Percentiles rank a stretch among this genome's conserved stretches.
phyloP scores from a whole-genome alignment of 441 rosid genomes.

The Sinapis alba region DNA sequence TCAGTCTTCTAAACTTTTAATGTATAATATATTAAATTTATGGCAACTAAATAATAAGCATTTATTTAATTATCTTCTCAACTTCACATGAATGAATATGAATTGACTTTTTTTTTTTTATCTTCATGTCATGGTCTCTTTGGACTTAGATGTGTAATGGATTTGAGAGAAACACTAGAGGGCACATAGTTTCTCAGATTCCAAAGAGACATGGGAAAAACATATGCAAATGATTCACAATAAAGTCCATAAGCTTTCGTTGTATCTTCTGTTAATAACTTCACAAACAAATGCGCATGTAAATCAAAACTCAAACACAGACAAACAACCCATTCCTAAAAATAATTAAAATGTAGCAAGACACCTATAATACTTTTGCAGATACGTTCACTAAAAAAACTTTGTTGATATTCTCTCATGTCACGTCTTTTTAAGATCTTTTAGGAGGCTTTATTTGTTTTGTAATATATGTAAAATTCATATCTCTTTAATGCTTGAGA shows the following conservation, averaged over 20 bases:
- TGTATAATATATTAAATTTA: no score
- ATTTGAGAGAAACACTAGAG: constrained; percentile 46
- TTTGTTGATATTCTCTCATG: not conserved
- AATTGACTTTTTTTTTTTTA: not conserved
- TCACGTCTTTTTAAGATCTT: not conserved
- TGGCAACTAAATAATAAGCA: not conserved
- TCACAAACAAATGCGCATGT: not conserved
- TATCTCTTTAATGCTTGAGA: no score
- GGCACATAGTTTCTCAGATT: constrained; percentile 60
- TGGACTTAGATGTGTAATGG: constrained; percentile 35
- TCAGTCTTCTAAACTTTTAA: not conserved
- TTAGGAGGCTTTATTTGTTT: not conserved
- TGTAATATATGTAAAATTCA: not conserved
- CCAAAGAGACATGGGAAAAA: constrained; percentile 47
- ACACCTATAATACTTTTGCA: constrained; percentile 33
- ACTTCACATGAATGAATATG: not conserved
- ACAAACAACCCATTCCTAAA: not conserved
- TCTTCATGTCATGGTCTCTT: not conserved
- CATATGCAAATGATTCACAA: constrained; percentile 51
- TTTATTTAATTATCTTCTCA: not conserved
- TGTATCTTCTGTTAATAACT: not conserved
- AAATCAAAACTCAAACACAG: not conserved
- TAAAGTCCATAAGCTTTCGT: constrained; percentile 32
- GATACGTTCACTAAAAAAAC: constrained; percentile 19
- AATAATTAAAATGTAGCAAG: not conserved